Evolutionary conservation across 345 rosid species (phyloP), one percentile per base, ranked within the genome.

Genomic region (Eucalyptus sp.): DNA sequence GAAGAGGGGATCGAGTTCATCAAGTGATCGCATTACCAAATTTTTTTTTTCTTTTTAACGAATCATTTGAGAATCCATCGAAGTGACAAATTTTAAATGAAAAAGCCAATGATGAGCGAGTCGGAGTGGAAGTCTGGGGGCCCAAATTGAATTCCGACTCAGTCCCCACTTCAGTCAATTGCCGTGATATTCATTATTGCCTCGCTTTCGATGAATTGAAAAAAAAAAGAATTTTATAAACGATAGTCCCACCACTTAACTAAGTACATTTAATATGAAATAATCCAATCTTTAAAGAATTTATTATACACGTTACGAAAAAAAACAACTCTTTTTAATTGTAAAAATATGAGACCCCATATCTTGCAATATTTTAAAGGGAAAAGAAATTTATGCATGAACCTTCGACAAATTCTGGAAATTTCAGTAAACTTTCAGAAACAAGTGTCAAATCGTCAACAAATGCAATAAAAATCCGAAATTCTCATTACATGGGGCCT

Each of bases 1-100:
- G 12, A 27, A 3, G 17, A 29, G 68, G 0, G 7, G 33, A 62
- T 2, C 17, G 0, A 13, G 33, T 13, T 29, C 33, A 62, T 62
- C 15, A 6, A 60, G 8, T 12, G 66, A 60, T 60, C 8, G 7
- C 66, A 60, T 27, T 13, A 27, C 7, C 24, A 18, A 18, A 7
- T 1, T 18, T 18, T 20, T 52, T 52, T 51, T 18, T 3, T 52
- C 5, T 52, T 52, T 52, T 20, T 8, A 1, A 52, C 58, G 5
- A 52, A 52, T 52, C 58, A 52, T 20, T 52, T 52, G 58, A 52
- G 58, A 52, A 8, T 52, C 10, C 5, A 52, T 3, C 58, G 25
- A 52, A 20, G 0, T 52, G 0, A 52, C 58, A 52, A 52, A 20
- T 52, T 52, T 52, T 52, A 52, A 52, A 52, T 52, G 58, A 8